Evolutionary conservation across 345 rosid species (phyloP), one percentile per base, ranked within the genome.

Genomic region (Eucalyptus marginata): DNA sequence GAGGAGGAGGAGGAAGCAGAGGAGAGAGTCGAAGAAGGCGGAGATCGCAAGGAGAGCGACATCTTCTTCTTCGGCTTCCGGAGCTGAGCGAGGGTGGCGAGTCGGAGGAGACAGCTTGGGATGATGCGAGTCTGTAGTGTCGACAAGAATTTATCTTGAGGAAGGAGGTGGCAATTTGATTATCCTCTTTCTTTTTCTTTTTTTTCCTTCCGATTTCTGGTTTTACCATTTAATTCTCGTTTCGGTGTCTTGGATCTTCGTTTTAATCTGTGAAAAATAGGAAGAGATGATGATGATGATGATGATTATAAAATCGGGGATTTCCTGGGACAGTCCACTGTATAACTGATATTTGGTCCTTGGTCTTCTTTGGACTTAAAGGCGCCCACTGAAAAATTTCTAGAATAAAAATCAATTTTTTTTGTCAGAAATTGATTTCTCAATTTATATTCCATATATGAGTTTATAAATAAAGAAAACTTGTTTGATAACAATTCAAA

Each of bases 1-100:
- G 93, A 93, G 15, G 90, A 90, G 59, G 95, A 88, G 90, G 93
- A 93, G 64, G 92, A 89, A 31, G 92, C 87, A 25, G 86, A 86
- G 7, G 95, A 91, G 92, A 93, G 92, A 92, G 94, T 88, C 36
- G 92, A 51, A 88, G 93, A 92, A 49, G 95, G 93, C 95, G 99
- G 96, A 97, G 96, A 92, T 92, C 91, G 96, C 99, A 97, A 95
- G 92, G 97, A 88, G 92, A 95, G 86, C 89, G 95, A 50, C 99
- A 96, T 96, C 89, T 91, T 62, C 27, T 54, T 56, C 40, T 51
- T 66, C 84, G 40, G 84, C 47, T 76, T 20, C 84, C 24, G 14
- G 83, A 76, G 47, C 62, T 31, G 79, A 8, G 80, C 24, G 11
- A n/a, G 24, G 4, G 81, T 43, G 1, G 13, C 14, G 27, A 76